Evolutionary conservation across 306 rosid species (phyloP), one percentile per base, ranked within the genome.

Genomic region (Cucumis melo): DNA sequence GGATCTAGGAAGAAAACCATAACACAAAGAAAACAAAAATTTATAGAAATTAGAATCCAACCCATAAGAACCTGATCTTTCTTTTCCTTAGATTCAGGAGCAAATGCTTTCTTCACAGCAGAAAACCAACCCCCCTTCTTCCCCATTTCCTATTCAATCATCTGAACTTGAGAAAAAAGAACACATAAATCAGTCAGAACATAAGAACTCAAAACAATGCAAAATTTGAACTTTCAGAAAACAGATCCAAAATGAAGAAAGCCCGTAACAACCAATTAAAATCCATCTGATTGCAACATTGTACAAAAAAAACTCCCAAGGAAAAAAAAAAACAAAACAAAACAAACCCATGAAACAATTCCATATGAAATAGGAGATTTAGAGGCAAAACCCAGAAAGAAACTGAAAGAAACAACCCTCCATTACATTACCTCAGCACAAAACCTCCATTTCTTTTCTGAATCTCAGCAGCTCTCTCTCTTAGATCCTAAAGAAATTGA

Each of bases 61-160:
- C 68, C 60, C 29, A 55, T 32, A 29, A 60, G 65, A 83, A 94
- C 98, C 97, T 91, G 91, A 24, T 91, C 92, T 77, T 90, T 90
- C 87, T 75, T 87, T 48, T 85, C 88, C 77, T 83, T 94, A 75
- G 88, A 17, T 27, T 86, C 90, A 4, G 87, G 78, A 73, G 73
- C 54, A 76, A 95, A 81, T 87, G 89, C 86, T 81, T 78, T 92
- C 96, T 83, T 95, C 83, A 95, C 87, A 14, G 90, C 81, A 84
- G 93, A 85, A 84, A 95, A 90, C 91, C 98, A 95, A 61, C 80
- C 82, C 79, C 97, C 96, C 86, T 81, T 92, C 91, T 87, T 92
- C 87, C 96, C 99, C 99, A 95, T 94, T 57, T 85, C 71, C 79
- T 77, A 59, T 14, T 76, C 78, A 71, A 77, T 87, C 87, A 79